phyloP scores from a whole-genome alignment of 331 rosid species.

The Stylosanthes scabra region DNA sequence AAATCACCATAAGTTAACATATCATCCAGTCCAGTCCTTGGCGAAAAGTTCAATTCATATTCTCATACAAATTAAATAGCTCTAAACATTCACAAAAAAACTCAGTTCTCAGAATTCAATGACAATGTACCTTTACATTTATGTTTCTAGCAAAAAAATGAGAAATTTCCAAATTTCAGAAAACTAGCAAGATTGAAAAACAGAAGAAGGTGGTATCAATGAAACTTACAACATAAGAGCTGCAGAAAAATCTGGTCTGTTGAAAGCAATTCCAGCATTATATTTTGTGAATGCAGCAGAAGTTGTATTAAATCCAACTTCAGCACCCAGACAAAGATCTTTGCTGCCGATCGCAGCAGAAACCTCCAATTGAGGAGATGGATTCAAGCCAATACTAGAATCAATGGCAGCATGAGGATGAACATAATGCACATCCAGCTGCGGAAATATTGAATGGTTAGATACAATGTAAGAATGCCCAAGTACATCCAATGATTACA shows the following conservation, averaged over 20 bases:
- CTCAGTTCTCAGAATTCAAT: background rate
- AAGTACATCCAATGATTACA: constrained; percentile 3
- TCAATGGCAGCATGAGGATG: constrained; percentile 90
- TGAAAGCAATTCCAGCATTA: constrained; percentile 84
- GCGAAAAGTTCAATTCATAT: background rate
- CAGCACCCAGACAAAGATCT: constrained; percentile 86
- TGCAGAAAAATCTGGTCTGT: constrained; percentile 80
- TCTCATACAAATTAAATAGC: background rate
- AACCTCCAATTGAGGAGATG: constrained; percentile 81
- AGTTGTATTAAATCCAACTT: constrained; percentile 87
- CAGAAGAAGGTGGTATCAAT: constrained; percentile 25
- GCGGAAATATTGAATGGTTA: constrained; percentile 40
- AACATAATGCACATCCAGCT: constrained; percentile 86
- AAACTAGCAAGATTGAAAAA: background rate
- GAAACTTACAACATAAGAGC: constrained; percentile 77
- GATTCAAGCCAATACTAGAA: constrained; percentile 91
- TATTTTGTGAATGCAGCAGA: constrained; percentile 89
- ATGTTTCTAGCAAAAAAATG: too few relatives aligned
- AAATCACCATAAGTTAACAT: background rate
- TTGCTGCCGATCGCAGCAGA: constrained; percentile 84
- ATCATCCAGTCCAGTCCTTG: background rate
- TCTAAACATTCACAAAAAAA: background rate
- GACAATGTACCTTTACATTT: background rate
- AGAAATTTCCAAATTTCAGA: background rate
- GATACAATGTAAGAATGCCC: constrained; percentile 24